These are phyloP conservation scores for Aspergillus ibericus DNA, from an alignment of 2,329 filamentous ascomycete species.

Conservation along the genomic window DNA sequence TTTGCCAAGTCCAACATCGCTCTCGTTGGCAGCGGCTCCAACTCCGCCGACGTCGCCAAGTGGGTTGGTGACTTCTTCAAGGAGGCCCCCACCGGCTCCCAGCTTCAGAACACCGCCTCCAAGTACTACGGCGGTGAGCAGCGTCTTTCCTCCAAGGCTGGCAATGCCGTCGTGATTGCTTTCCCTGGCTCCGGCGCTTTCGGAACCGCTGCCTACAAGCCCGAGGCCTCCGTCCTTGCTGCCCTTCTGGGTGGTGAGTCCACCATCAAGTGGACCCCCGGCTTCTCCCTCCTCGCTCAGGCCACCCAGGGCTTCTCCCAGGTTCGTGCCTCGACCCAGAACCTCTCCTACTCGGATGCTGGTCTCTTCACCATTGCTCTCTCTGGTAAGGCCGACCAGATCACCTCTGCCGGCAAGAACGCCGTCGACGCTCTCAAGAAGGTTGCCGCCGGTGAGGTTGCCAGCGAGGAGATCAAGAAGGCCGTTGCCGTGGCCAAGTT, in stretches of 20 bases:
- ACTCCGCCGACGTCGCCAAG: constrained; percentile 72
- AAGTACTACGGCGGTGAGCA: constrained; percentile 97
- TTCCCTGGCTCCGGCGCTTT: constrained; percentile 86
- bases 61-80: constrained; percentile 95
- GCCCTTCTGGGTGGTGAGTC: constrained; percentile 87
- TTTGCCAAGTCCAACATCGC: constrained; percentile 91
- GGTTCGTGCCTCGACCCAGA: constrained; percentile 70
- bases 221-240: constrained; percentile 82
- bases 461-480: constrained; percentile 85
- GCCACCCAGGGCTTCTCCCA: constrained; percentile 66
- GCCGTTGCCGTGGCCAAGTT: constrained; percentile 93
- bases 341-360: constrained; percentile 87
- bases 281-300: constrained; percentile 88
- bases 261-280: constrained; percentile 91
- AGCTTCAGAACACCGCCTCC: constrained; percentile 60
- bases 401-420: constrained; percentile 72
- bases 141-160: constrained; percentile 72
- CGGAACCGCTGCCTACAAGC: constrained; percentile 73
- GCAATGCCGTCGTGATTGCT: constrained; percentile 83
- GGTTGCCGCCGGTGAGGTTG: constrained; percentile 71
- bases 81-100: constrained; percentile 59
- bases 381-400: constrained; percentile 68
- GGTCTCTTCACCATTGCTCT: constrained; percentile 85
- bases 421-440: constrained; percentile 80
- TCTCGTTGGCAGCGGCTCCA: constrained; percentile 84